Evolutionary conservation across 1,284 basidiomycete genomes (phyloP).

Genomic region (Porogramme epimiltina): DNA sequence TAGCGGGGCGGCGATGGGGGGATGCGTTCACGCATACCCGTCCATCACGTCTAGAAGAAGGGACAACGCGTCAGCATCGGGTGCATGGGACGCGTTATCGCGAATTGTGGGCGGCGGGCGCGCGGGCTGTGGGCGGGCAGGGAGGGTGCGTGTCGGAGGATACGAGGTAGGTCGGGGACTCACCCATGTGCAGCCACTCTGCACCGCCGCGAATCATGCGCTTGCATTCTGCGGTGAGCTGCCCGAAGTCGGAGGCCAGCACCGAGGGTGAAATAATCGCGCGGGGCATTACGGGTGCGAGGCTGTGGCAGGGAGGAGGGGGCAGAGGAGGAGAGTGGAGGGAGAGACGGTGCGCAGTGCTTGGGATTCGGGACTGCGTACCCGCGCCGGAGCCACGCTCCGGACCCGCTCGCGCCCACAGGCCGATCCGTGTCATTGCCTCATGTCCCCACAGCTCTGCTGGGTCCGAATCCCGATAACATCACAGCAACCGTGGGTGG

Average conservation of each 20-base stretch:
- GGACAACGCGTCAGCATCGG: not conserved
- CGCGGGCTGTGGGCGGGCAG: not conserved
- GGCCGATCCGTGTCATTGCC: too few species aligned
- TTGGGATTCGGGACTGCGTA: too few species aligned
- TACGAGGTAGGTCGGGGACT: slow-evolving; percentile 31
- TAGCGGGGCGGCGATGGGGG: slow-evolving; percentile 1
- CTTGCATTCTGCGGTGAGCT: slow-evolving; percentile 89
- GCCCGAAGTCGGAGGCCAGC: slow-evolving; percentile 93
- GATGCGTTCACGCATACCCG: slow-evolving; percentile 67
- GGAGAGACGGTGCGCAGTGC: not conserved
- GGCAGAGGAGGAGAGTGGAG: not conserved
- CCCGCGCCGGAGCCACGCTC: not conserved
- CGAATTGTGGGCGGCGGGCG: not conserved
- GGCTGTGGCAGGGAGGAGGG: not conserved
- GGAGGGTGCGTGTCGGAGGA: not conserved
- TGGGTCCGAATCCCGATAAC: not conserved
- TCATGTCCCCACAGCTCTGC: too few species aligned
- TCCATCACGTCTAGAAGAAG: slow-evolving; percentile 88
- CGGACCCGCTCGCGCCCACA: too few species aligned
- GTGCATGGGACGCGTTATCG: not conserved
- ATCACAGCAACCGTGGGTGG: not conserved
- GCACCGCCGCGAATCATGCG: slow-evolving; percentile 92
- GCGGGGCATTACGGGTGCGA: slow-evolving; percentile 63
- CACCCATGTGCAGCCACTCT: slow-evolving; percentile 97
- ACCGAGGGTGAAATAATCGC: slow-evolving; percentile 91